Conservation (phyloP, 2,329 filamentous ascomycete species). For the Exophiala oligosperma region DNA sequence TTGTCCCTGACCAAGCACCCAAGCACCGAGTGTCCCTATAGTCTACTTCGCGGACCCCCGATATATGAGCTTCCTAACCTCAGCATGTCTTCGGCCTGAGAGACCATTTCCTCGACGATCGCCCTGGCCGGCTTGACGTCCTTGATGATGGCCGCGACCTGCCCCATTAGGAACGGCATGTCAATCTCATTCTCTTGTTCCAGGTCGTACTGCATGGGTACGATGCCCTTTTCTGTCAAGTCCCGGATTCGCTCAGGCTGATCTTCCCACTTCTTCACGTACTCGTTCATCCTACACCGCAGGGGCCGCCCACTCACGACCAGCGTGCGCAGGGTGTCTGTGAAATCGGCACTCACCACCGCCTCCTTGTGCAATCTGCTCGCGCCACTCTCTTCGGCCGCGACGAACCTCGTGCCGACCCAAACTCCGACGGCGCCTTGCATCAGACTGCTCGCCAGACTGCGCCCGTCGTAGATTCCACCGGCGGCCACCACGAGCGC, state of each 20-base stretch:
- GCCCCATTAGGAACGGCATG: slow-evolving; percentile 87
- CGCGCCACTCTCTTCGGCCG: slow-evolving; percentile 76
- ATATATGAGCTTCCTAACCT: slow-evolving; percentile 64
- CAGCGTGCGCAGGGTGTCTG: slow-evolving; percentile 78
- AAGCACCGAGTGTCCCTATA: slow-evolving; percentile 5
- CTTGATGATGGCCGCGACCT: slow-evolving; percentile 77
- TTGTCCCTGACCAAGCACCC: neutral
- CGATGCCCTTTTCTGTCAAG: slow-evolving; percentile 73
- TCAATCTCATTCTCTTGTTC: slow-evolving; percentile 74
- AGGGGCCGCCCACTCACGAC: slow-evolving; percentile 81
- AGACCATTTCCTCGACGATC: slow-evolving; percentile 91
- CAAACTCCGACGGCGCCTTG: slow-evolving; percentile 86
- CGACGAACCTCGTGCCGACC: slow-evolving; percentile 93
- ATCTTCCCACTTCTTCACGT: slow-evolving; percentile 77
- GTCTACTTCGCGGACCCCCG: slow-evolving; percentile 21
- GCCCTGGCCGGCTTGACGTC: slow-evolving; percentile 76
- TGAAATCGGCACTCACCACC: slow-evolving; percentile 75
- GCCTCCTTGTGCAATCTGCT: slow-evolving; percentile 79
- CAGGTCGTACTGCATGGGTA: slow-evolving; percentile 80
- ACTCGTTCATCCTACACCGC: slow-evolving; percentile 78
- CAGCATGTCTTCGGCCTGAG: slow-evolving; percentile 69
- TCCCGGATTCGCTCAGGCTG: slow-evolving; percentile 72
- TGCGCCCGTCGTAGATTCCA: slow-evolving; percentile 79
- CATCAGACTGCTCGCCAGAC: slow-evolving; percentile 79
- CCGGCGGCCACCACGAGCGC: slow-evolving; percentile 87